Evolutionary conservation across 1,284 basidiomycete genomes (phyloP).

Genomic region (Bjerkandera adusta): DNA sequence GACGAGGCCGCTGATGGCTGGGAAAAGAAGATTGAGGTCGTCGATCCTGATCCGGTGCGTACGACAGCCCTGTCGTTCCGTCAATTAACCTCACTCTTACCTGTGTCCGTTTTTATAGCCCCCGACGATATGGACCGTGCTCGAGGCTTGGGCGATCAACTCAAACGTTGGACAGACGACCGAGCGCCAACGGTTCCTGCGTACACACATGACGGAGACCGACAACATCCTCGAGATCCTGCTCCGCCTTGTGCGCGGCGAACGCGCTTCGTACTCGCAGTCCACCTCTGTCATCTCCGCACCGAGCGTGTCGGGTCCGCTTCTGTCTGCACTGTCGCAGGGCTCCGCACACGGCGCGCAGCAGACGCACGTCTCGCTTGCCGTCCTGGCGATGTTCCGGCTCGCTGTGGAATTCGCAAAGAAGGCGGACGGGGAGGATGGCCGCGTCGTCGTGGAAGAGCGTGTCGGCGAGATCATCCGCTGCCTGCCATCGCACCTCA

Average conservation of each 20-base stretch:
- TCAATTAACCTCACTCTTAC: slow-evolving; percentile 12
- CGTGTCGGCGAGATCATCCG: slow-evolving; percentile 87
- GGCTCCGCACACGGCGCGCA: slow-evolving; percentile 80
- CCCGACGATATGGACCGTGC: slow-evolving; percentile 86
- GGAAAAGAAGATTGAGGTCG: slow-evolving; percentile 90
- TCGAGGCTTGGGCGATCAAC: slow-evolving; percentile 85
- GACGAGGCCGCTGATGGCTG: slow-evolving; percentile 79
- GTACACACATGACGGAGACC: slow-evolving; percentile 80
- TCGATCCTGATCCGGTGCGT: slow-evolving; percentile 92
- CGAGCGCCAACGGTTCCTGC: slow-evolving; percentile 85
- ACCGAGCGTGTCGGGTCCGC: slow-evolving; percentile 59
- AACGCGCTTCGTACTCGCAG: slow-evolving; percentile 73
- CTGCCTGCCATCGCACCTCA: slow-evolving; percentile 78
- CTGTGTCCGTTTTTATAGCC: slow-evolving; percentile 47
- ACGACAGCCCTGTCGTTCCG: slow-evolving; percentile 14
- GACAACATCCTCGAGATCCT: slow-evolving; percentile 91
- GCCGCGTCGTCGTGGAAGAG: slow-evolving; percentile 70
- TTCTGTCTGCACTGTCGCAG: slow-evolving; percentile 66
- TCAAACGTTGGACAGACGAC: slow-evolving; percentile 72
- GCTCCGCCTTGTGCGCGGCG: slow-evolving; percentile 84
- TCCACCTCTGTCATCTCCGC: slow-evolving; percentile 55
- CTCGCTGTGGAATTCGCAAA: slow-evolving; percentile 80
- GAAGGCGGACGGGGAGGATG: slow-evolving; percentile 65
- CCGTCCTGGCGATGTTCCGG: slow-evolving; percentile 87
- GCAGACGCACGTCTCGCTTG: slow-evolving; percentile 91